Conservation (phyloP, 140 eudicot genomes). For the Senecio squalidus region DNA sequence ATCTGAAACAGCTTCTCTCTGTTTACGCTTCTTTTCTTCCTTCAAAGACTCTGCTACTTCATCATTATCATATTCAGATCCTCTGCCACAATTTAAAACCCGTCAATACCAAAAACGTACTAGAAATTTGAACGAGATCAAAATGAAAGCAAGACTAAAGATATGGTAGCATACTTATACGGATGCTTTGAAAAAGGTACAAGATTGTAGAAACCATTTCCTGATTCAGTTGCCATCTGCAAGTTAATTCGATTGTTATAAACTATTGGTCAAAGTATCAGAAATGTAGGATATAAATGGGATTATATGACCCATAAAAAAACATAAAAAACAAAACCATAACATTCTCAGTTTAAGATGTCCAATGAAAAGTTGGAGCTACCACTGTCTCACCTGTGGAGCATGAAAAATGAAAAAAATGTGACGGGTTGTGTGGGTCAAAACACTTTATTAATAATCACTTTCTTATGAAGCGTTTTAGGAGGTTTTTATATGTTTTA, state of each 20-base stretch:
- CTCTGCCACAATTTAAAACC: conserved; percentile 40
- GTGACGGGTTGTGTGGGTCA: no score
- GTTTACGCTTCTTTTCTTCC: conserved; percentile 82
- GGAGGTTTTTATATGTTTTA: no score
- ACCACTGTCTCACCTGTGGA: no score
- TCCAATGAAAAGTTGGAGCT: neutral
- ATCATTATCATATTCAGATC: conserved; percentile 66
- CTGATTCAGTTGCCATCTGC: conserved; percentile 61
- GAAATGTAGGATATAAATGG: neutral
- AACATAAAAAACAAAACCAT: neutral
- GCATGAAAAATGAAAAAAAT: no score
- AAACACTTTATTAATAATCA: no score
- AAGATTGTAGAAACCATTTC: conserved; percentile 66
- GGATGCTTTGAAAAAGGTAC: conserved; percentile 85
- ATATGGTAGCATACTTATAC: conserved; percentile 43
- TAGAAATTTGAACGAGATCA: neutral
- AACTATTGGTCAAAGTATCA: neutral
- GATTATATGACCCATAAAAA: neutral
- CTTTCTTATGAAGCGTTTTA: no score
- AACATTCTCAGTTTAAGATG: neutral
- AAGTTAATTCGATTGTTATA: conserved; percentile 10
- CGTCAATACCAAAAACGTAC: neutral
- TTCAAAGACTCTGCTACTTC: conserved; percentile 52
- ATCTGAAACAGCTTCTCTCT: conserved; percentile 85
- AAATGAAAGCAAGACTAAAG: conserved; percentile 9